Evolutionary conservation across 495 filamentous ascomycete genomes (phyloP), one percentile per base, ranked within the genome.

Genomic region (Choiromyces venosus): DNA sequence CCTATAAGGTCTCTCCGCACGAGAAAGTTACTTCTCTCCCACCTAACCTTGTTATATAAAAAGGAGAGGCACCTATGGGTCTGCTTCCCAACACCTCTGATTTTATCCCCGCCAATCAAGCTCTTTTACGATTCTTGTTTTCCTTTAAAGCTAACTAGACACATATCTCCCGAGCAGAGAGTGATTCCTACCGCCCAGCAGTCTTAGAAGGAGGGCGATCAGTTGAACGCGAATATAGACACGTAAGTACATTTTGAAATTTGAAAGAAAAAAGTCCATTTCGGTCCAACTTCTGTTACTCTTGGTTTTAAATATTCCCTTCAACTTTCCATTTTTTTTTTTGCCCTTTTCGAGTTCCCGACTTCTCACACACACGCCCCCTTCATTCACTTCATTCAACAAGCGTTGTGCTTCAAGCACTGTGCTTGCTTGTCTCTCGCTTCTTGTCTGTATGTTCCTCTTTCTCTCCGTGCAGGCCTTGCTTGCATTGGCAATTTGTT

Each of bases 1-100:
- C 71, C 73, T 69, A 77, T 77, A 77, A 77, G 69, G 74, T 76
- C 74, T 71, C 42, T 72, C 75, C 52, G 75, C 72, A 70, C 69
- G 70, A 77, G 75, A 77, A 77, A 77, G 69, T 76, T 77, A 76
- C 75, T 73, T 77, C 75, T 76, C 70, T 77, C 73, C 75, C 70
- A 77, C 75, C 74, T 77, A 73, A 69, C 69, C 75, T 76, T 69
- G 66, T 77, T 73, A 76, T 77, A 77, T 77, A 77, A 77, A 77
- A 77, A 77, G 75, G 75, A 77, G 75, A 77, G 52, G 74, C 75
- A 73, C 74, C 69, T 69, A 77, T 77, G 75, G 75, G 75, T 77
- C 75, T 77, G 75, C 75, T 76, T 70, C 74, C 73, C 75, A 61
- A 61, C 52, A 29, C 71, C 73, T 69, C 66, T 42, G 74, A 77